phyloP scores from a whole-genome alignment of 208 protist species.

The Leishmania braziliensis region DNA sequence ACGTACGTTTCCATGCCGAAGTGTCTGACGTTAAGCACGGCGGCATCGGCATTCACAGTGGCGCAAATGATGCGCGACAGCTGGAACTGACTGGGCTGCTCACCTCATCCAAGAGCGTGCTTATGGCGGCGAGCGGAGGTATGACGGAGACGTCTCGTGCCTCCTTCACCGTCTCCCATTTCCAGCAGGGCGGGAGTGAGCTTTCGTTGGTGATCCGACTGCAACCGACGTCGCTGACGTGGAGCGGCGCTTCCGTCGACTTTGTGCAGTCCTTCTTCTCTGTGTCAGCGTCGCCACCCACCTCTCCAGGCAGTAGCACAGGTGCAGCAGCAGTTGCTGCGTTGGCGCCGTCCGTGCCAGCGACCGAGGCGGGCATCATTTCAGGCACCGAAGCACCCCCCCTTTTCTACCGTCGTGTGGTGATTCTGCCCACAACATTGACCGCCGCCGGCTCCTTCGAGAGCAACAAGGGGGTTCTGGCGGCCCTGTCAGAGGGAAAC shows the following conservation, averaged over 20 bases:
- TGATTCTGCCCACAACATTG: conserved; percentile 50
- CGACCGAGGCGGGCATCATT: conserved; percentile 11
- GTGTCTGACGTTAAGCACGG: neutral
- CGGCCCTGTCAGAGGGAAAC: conserved; percentile 26
- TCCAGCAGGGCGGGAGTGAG: conserved; percentile 35
- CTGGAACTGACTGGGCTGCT: conserved; percentile 35
- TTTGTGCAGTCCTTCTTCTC: conserved; percentile 32
- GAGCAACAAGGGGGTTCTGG: conserved; percentile 33
- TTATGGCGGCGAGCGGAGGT: conserved; percentile 6
- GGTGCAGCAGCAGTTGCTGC: neutral
- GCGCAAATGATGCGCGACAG: conserved; percentile 7
- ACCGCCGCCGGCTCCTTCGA: conserved; percentile 66
- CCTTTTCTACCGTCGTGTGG: conserved; percentile 62
- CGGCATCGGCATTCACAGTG: neutral
- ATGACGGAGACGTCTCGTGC: conserved; percentile 8
- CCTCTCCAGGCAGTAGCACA: neutral
- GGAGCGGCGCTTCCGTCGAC: conserved; percentile 38
- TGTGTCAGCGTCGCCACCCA: neutral
- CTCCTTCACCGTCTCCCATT: conserved; percentile 23
- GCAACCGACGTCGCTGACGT: conserved; percentile 58
- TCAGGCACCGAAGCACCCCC: conserved; percentile 37
- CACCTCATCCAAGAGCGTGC: conserved; percentile 32
- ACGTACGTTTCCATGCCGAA: neutral
- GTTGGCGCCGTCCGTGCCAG: neutral
- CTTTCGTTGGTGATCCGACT: conserved; percentile 42